phyloP scores from a whole-genome alignment of 2,329 filamentous ascomycete genomes.

The Botrytis hyacinthi region DNA sequence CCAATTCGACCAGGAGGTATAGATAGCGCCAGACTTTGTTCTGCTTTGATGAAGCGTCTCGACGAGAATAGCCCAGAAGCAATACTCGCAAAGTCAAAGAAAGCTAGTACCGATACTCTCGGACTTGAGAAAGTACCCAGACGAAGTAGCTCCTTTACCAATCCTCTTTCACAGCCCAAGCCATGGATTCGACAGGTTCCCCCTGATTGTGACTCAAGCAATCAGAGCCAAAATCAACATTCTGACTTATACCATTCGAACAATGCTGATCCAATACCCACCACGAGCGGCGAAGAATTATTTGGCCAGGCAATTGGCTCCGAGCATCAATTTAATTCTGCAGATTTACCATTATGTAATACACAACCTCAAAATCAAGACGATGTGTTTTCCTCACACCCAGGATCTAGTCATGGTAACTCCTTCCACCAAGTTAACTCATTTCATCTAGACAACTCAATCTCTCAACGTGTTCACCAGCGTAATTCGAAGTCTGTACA shows the following conservation, averaged over 20 bases:
- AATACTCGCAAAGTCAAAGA: constrained; percentile 28
- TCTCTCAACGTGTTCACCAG: background rate
- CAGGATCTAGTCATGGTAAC: background rate
- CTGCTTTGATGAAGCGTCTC: constrained; percentile 59
- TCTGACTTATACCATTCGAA: constrained; percentile 25
- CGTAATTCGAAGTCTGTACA: constrained; percentile 3
- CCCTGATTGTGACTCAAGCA: constrained; percentile 20
- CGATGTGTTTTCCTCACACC: constrained; percentile 32
- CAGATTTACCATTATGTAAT: constrained; percentile 26
- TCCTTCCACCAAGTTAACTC: background rate
- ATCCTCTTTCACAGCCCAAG: constrained; percentile 22
- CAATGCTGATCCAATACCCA: constrained; percentile 21
- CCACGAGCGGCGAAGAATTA: constrained; percentile 23
- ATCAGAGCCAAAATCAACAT: background rate
- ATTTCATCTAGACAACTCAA: background rate
- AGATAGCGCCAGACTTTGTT: constrained; percentile 60
- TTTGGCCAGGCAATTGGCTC: constrained; percentile 25
- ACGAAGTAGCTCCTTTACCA: constrained; percentile 27
- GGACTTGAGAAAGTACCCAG: constrained; percentile 19
- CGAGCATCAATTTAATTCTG: constrained; percentile 30
- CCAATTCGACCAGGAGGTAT: constrained; percentile 38
- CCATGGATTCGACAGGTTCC: constrained; percentile 34
- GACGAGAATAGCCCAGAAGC: constrained; percentile 42
- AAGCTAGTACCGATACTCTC: constrained; percentile 28
- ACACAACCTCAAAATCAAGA: constrained; percentile 25